Conservation (phyloP, 208 protist genomes). For the Leptomonas pyrrhocoris region DNA sequence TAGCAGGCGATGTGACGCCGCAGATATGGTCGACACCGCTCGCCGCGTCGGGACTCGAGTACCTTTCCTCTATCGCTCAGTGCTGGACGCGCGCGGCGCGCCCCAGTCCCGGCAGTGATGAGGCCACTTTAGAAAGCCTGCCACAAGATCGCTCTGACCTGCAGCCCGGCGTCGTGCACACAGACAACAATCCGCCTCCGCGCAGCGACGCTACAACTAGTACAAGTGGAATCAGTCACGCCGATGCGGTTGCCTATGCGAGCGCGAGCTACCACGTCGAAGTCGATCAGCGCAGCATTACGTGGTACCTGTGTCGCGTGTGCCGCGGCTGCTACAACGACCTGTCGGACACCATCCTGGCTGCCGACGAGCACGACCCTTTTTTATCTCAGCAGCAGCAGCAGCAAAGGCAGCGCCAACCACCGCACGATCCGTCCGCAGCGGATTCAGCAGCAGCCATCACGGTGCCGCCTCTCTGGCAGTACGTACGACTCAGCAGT, state of each 20-base stretch:
- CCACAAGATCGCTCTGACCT: background rate
- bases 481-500: conserved; percentile 25
- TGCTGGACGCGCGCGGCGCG: background rate
- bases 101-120: background rate
- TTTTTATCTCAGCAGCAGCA: background rate
- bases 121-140: background rate
- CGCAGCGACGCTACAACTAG: background rate
- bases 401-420: background rate
- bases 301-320: conserved; percentile 36
- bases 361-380: conserved; percentile 21
- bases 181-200: background rate
- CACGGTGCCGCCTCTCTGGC: conserved; percentile 7
- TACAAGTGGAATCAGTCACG: background rate
- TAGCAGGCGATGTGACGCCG: conserved; percentile 7
- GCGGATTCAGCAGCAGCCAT: background rate
- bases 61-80: background rate
- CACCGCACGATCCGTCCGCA: background rate
- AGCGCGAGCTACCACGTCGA: conserved; percentile 17
- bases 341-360: conserved; percentile 18
- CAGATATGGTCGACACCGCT: conserved; percentile 14
- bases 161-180: too few species aligned
- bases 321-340: conserved; percentile 26
- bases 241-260: conserved; percentile 3
- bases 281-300: conserved; percentile 14
- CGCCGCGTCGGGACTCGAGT: background rate